phyloP scores from a whole-genome alignment of 495 filamentous ascomycete species.

The Penicillium coffeae region DNA sequence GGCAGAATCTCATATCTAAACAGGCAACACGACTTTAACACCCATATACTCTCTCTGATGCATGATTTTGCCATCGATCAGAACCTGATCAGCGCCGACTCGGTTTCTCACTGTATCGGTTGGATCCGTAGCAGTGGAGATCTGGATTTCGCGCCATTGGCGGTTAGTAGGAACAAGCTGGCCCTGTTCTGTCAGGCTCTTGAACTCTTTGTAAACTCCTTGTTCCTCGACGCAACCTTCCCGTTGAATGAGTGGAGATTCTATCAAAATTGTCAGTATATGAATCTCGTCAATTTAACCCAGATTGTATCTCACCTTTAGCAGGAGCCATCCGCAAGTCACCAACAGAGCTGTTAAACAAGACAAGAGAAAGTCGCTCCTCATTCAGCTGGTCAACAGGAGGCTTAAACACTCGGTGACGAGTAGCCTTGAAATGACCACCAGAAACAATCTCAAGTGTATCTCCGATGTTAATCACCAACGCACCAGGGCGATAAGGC shows the following conservation, averaged over 20 bases:
- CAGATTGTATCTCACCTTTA: slow-evolving; percentile 20
- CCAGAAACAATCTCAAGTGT: slow-evolving; percentile 45
- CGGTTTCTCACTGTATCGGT: slow-evolving; percentile 33
- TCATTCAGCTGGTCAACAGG: slow-evolving; percentile 37
- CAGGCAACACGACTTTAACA: slow-evolving; percentile 39
- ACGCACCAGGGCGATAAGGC: slow-evolving; percentile 39
- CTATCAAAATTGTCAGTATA: slow-evolving; percentile 6
- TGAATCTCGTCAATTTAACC: background rate
- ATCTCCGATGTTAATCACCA: slow-evolving; percentile 47
- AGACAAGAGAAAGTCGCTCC: slow-evolving; percentile 40
- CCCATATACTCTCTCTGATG: slow-evolving; percentile 43
- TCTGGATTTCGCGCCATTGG: slow-evolving; percentile 41
- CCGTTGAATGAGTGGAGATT: slow-evolving; percentile 36
- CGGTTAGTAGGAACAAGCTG: slow-evolving; percentile 35
- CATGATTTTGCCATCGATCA: slow-evolving; percentile 40
- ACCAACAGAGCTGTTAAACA: slow-evolving; percentile 41
- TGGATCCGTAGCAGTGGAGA: slow-evolving; percentile 37
- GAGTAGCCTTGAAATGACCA: slow-evolving; percentile 47
- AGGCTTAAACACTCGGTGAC: slow-evolving; percentile 39
- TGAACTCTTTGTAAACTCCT: slow-evolving; percentile 39
- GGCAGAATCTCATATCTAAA: too few species aligned
- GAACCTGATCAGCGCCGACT: slow-evolving; percentile 33
- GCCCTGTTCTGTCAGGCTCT: slow-evolving; percentile 28
- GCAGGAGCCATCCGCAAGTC: slow-evolving; percentile 35
- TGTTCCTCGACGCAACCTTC: slow-evolving; percentile 40